Base-by-base conservation (phyloP, 2,329 filamentous ascomycete genomes). In the Pseudogymnoascus sp. region DNA sequence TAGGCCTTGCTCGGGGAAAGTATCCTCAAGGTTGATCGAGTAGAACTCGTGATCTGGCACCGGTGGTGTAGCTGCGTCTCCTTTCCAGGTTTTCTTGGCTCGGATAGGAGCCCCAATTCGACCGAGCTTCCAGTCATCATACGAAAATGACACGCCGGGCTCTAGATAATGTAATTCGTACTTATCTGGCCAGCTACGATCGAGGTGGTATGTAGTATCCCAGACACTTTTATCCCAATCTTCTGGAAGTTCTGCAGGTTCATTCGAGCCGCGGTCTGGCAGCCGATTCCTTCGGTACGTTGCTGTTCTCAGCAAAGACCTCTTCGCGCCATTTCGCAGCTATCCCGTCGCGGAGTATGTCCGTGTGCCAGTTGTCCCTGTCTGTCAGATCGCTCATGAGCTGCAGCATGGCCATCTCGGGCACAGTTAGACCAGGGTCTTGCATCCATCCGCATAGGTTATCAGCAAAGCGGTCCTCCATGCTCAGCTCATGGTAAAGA, bases 321-420 rank as follows among this genome's bases (percentile, higher is more conserved):
- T 70, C 69, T 11, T 59, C 37, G 3, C 61, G 62, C 69, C 68
- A 70, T 28, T 68, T 62, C 4, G 59, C 62, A 11, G 65, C 50
- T 26, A 69, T 70, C n/a, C 60, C 41, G 16, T 68, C 60, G 60
- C 67, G 64, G 8, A 66, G 38, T 41, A 41, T 41, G 38, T 41
- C 40, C 40, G 19, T 43, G 40, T 43, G 40, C 40, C 19, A 43
- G 19, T 24, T 41, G 19, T 43, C 40, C 24, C 14, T n/a, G 24
- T 50, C 43, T 28, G 43, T 50, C 22, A 50, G 24, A 28, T 50
- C 12, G 14, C 24, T 50, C 43, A 50, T 50, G 5, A 28, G 24
- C 22, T 28, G 24, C 4, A 50, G 24, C 43, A 50, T 16, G 43
- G 43, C 43, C 43, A 50, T 50, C 7, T 50, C 24, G 28, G 43